Evolutionary conservation across 2,329 filamentous ascomycete genomes (phyloP).

Genomic region (Westerdykella ornata): DNA sequence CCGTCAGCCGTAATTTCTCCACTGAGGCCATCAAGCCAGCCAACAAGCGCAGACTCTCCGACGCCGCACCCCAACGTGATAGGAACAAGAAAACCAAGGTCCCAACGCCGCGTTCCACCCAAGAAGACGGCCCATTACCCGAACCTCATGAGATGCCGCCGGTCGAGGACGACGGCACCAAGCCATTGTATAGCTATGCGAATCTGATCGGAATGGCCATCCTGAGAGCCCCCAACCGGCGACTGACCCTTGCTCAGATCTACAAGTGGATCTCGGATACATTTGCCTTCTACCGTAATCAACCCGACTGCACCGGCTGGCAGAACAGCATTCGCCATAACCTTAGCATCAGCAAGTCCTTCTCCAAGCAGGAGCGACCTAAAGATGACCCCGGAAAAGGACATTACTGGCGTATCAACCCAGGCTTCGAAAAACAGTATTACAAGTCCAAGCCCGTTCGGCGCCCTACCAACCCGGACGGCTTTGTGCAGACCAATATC

Average conservation of each 20-base stretch:
- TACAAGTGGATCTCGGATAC: constrained; percentile 99
- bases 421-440: constrained; percentile 84
- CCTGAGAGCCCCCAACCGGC: constrained; percentile 71
- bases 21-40: constrained; percentile 28
- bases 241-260: constrained; percentile 86
- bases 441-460: constrained; percentile 75
- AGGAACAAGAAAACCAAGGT: constrained; percentile 62
- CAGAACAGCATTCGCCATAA: constrained; percentile 99
- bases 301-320: constrained; percentile 75
- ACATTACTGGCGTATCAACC: constrained; percentile 91
- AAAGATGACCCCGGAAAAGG: constrained; percentile 98
- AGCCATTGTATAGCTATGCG: constrained; percentile 89
- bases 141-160: constrained; percentile 71
- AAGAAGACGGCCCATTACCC: constrained; percentile 51
- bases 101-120: constrained; percentile 44
- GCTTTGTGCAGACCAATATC: constrained; percentile 27
- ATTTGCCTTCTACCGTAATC: constrained; percentile 73
- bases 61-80: constrained; percentile 67
- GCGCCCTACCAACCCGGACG: constrained; percentile 43
- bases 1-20: constrained; percentile 7
- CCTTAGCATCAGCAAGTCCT: constrained; percentile 91
- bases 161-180: constrained; percentile 77
- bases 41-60: constrained; percentile 59
- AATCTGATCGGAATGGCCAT: constrained; percentile 97
- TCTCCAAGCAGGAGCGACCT: constrained; percentile 88